These are phyloP conservation scores for Stachybotrys chlorohalonatus DNA, from an alignment of 2,329 filamentous ascomycete genomes.

Conservation along the genomic window DNA sequence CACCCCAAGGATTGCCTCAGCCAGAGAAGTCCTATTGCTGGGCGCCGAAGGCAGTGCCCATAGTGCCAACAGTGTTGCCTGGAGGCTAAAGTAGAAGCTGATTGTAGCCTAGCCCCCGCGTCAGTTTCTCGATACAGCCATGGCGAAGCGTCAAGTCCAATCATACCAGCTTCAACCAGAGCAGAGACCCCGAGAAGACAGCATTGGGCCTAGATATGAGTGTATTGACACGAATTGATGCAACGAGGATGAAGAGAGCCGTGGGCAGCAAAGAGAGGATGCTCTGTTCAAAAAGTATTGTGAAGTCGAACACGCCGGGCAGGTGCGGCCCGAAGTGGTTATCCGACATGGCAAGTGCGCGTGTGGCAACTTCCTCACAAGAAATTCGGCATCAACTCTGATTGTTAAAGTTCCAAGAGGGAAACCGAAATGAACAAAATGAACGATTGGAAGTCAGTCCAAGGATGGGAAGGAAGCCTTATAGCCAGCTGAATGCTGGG, in stretches of 20 bases:
- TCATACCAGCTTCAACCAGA: slow-evolving; percentile 14
- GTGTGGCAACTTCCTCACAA: too few species aligned
- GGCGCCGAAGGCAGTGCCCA: slow-evolving; percentile 13
- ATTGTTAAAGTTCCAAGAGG: too few species aligned
- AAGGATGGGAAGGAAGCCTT: too few species aligned
- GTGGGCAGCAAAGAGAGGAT: slow-evolving; percentile 17
- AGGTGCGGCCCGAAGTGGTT: slow-evolving; percentile 15
- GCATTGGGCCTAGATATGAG: slow-evolving; percentile 5
- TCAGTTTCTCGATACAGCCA: background rate
- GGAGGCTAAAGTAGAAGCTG: slow-evolving; percentile 8
- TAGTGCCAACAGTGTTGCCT: slow-evolving; percentile 14
- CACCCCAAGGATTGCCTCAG: slow-evolving; percentile 15
- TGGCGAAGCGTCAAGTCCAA: rapidly evolving
- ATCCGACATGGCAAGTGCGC: slow-evolving; percentile 1
- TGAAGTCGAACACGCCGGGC: slow-evolving; percentile 18
- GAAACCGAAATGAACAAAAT: too few species aligned
- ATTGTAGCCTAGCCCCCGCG: slow-evolving; percentile 4
- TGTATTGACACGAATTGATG: slow-evolving; percentile 7
- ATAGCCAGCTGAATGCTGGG: too few species aligned
- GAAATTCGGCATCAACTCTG: too few species aligned
- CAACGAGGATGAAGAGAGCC: slow-evolving; percentile 13
- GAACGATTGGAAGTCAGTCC: too few species aligned
- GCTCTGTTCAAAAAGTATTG: slow-evolving; percentile 19
- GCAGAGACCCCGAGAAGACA: slow-evolving; percentile 2
- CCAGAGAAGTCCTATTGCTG: slow-evolving; percentile 16